Evolutionary conservation across 148 eudicot species (phyloP), one percentile per base, ranked within the genome.

Genomic region (Diospyros kaki): DNA sequence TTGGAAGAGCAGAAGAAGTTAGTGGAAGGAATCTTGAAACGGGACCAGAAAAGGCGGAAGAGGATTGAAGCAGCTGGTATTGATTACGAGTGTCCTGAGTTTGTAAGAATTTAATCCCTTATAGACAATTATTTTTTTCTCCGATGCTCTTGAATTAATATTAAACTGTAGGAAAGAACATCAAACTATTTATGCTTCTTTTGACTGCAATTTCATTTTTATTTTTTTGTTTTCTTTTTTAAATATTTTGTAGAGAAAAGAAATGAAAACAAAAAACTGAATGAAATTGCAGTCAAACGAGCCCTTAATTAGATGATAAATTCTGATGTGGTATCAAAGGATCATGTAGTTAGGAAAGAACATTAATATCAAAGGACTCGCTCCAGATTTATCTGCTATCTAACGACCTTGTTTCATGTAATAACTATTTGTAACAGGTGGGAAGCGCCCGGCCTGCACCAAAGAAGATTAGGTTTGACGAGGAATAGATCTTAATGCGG

Each of bases 11-110:
- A 92, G 51, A 81, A 83, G 81, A 94, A 92, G 66, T 81, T 92
- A 85, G 82, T 92, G 72, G 83, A 85, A 78, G 78, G 86, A 80
- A 81, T 92, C 72, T 52, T 92, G 79, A 90, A 87, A 85, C 79
- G 87, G 54, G 97, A 92, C 82, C 77, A 77, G 76, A 90, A 84
- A 72, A 86, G 96, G 70, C 83, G 82, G 50, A 89, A 87, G 88
- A 88, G 80, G 84, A 86, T 92, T 43, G 89, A 84, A 77, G 97
- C 89, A 66, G 93, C 96, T 81, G 98, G 98, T 73, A 89, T 92
- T 62, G 97, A 94, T 15, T 94, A 92, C 43, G 91, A 92, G 80
- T 90, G 96, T 79, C 96, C 96, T n/a, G 83, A 83, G 73, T 77
- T 93, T 69, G 98, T 94, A 86, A 88, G 97, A 77, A 76, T 15